phyloP scores from a whole-genome alignment of 2,329 filamentous ascomycete genomes.

The Pseudocercospora fijiensis region DNA sequence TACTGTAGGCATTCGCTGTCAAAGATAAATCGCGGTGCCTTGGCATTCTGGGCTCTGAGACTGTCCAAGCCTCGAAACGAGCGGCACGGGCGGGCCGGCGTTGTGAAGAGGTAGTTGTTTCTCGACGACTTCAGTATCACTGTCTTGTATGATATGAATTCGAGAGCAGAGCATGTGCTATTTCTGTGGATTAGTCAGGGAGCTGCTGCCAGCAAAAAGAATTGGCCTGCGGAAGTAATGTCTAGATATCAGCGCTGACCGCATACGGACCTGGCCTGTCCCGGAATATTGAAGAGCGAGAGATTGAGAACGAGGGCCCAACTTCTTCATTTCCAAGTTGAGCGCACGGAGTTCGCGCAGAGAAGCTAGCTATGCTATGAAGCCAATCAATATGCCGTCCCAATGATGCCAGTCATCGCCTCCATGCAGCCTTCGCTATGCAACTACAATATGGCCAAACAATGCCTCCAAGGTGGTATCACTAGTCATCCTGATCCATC shows the following conservation, averaged over 20 bases:
- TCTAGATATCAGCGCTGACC: not conserved
- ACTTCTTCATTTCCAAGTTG: not conserved
- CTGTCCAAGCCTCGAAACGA: not conserved
- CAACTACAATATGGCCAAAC: not conserved
- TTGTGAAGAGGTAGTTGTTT: not conserved
- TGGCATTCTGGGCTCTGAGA: no score
- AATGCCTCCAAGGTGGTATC: constrained; percentile 4
- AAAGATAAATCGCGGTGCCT: no score
- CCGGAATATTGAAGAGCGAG: not conserved
- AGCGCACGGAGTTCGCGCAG: not conserved
- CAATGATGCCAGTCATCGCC: not conserved
- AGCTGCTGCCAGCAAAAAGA: no score
- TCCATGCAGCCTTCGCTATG: constrained; percentile 1
- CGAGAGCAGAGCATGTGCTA: not conserved
- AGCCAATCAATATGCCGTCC: not conserved
- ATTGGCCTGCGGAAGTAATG: no score
- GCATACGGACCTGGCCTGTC: not conserved
- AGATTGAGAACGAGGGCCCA: not conserved
- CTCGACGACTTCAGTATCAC: not conserved
- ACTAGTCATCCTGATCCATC: constrained; percentile 59
- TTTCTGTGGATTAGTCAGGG: no score
- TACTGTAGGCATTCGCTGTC: no score
- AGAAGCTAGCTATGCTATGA: not conserved
- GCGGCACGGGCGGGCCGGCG: not conserved
- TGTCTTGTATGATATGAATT: not conserved